Conservation (phyloP, 768 basidiomycete species). For the Tylopilus vinaceipallidus region DNA sequence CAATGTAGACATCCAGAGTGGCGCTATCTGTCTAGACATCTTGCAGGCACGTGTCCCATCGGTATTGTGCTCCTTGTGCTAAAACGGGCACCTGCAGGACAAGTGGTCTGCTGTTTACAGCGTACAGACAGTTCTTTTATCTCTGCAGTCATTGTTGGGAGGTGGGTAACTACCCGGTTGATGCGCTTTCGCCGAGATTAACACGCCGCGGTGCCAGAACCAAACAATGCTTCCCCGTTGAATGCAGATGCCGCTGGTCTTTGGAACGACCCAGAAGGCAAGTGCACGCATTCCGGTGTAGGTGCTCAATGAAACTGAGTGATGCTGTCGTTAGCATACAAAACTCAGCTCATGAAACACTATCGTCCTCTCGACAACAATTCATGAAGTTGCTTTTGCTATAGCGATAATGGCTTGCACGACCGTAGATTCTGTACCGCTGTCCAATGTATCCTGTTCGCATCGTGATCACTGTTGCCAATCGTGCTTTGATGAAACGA, state of each 20-base stretch:
- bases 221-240: slow-evolving; percentile 89
- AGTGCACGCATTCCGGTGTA: slow-evolving; percentile 9
- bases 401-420: background rate
- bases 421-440: slow-evolving; percentile 16
- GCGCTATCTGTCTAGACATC: slow-evolving; percentile 85
- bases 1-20: slow-evolving; percentile 77
- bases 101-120: slow-evolving; percentile 95
- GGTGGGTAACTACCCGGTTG: slow-evolving; percentile 45
- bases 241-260: slow-evolving; percentile 83
- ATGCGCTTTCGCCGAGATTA: background rate
- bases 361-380: slow-evolving; percentile 55
- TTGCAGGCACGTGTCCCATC: slow-evolving; percentile 55
- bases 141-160: slow-evolving; percentile 83
- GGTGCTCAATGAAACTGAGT: background rate
- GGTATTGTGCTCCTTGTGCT: background rate
- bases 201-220: slow-evolving; percentile 49
- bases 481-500: too few relatives aligned
- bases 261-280: slow-evolving; percentile 74
- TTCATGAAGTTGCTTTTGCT: slow-evolving; percentile 24
- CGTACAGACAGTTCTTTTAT: slow-evolving; percentile 85
- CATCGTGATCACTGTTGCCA: background rate
- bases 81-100: slow-evolving; percentile 50
- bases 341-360: slow-evolving; percentile 65
- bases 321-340: slow-evolving; percentile 53
- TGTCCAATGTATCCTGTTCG: slow-evolving; percentile 11